These are phyloP conservation scores for Striga asiatica DNA, from an alignment of 257 asterid genomes.

Conservation along the genomic window DNA sequence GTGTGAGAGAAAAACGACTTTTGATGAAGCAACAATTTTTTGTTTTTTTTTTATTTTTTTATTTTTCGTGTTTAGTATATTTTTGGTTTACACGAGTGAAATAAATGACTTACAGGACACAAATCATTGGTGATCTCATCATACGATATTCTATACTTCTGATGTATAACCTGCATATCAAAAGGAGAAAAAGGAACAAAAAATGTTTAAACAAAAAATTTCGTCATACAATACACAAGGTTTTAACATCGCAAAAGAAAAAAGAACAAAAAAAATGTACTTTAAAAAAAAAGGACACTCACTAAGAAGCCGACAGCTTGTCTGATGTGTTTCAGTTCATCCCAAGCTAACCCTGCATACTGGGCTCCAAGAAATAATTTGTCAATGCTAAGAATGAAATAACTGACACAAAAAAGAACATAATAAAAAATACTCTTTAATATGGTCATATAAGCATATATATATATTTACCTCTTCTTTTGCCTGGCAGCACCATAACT, in stretches of 20 bases:
- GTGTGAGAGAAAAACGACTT: conserved; percentile 1
- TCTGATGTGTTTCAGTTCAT: conserved; percentile 82
- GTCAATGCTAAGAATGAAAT: not conserved
- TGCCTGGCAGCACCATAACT: conserved; percentile 81
- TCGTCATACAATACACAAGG: too few relatives aligned
- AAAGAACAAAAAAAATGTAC: not conserved
- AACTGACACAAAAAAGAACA: not conserved
- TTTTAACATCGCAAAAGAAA: not conserved
- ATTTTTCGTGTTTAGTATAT: too few relatives aligned
- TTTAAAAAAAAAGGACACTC: conserved; percentile 17
- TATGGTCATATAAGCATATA: not conserved
- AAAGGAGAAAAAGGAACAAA: conserved; percentile 1
- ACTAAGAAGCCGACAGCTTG: conserved; percentile 90
- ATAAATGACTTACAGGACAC: conserved; percentile 61
- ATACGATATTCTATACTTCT: conserved; percentile 76
- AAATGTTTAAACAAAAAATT: too few relatives aligned
- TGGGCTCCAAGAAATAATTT: conserved; percentile 19
- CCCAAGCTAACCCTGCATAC: conserved; percentile 90
- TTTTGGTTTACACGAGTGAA: not conserved
- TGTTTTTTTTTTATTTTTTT: too few relatives aligned
- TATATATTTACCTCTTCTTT: conserved; percentile 54
- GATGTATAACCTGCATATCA: conserved; percentile 62
- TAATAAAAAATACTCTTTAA: not conserved
- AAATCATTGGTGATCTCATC: conserved; percentile 77
- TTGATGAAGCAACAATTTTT: not conserved